A percentile compares a stretch with the other conserved stretches of the same genome.
Evolutionary conservation across 2,329 filamentous ascomycete species (phyloP).

Genomic region (Westerdykella sp.): DNA sequence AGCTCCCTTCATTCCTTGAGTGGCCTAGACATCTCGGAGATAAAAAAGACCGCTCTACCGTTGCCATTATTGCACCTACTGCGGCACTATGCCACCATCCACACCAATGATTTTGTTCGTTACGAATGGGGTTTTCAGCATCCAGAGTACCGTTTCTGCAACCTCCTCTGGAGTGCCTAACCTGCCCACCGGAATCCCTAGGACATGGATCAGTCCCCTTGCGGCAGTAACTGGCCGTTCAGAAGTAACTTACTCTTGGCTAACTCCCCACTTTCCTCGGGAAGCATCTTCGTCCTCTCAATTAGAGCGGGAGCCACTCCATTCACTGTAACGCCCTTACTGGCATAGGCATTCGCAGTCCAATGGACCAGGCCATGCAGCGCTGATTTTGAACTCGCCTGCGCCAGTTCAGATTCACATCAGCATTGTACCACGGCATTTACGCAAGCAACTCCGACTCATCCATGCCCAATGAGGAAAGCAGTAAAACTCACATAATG

Average conservation of each 20-base stretch:
- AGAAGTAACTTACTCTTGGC: constrained; percentile 24
- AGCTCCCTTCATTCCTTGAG: too few species aligned
- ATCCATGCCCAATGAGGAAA: too few species aligned
- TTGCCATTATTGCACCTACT: constrained; percentile 3
- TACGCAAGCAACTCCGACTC: too few species aligned
- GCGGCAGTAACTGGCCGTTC: neutral
- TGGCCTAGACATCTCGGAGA: too few species aligned
- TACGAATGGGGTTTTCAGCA: constrained; percentile 43
- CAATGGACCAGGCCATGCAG: constrained; percentile 45
- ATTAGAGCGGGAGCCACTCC: constrained; percentile 46
- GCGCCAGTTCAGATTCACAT: neutral
- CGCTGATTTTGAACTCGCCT: constrained; percentile 37
- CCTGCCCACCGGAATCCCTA: constrained; percentile 41
- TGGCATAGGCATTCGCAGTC: constrained; percentile 39
- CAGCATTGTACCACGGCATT: neutral
- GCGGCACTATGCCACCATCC: constrained; percentile 20
- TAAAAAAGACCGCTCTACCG: too few species aligned
- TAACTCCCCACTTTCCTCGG: constrained; percentile 30
- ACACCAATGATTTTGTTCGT: constrained; percentile 39
- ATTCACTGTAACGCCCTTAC: constrained; percentile 44
- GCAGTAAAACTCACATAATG: constrained; percentile 25
- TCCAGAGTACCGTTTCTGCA: constrained; percentile 45
- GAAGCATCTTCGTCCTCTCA: constrained; percentile 43
- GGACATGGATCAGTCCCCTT: neutral
- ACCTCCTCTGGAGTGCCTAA: constrained; percentile 43